Base-by-base conservation (phyloP, 495 filamentous ascomycete genomes). In the Aspergillus sparsus region DNA sequence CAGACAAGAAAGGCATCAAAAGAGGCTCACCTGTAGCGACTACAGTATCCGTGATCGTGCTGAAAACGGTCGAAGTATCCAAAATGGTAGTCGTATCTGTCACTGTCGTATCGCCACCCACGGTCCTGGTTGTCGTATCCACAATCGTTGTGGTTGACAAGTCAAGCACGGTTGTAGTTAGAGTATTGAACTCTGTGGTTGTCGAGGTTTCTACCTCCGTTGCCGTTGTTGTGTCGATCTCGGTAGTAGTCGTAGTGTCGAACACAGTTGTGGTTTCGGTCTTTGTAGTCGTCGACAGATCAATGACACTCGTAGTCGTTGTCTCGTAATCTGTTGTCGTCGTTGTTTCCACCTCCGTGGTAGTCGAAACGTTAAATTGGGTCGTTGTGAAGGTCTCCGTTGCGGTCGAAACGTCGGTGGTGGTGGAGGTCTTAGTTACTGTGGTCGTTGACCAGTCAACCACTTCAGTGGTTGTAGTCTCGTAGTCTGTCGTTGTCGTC, bases 241-340 rank as follows among this genome's bases (percentile, higher is more conserved):
- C 44, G 6, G 44, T 47, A n/a, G 27, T 16, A 2, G 44, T 53
- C 49, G 49, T 52, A 32, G 66, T 67, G n/a, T 27, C 21, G 21
- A 27, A 27, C 21, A 63, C 49, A n/a, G 60, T 49, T 2, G 36
- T 56, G 5, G 54, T 61, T 11, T 32, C 53, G 53, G 21, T 50
- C 41, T 6, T 16, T 15, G 34, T 61, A 7, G 37, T 41, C 11
- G 37, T 41, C 37, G 37, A 27, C 21, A 27, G 21, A 27, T 27
- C 21, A 27, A 27, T 27, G 1, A 27, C 21, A 27, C 21, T 27
- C 3, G 21, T 27, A 27, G 21, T 27, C 3, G 21, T 27, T 1
- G 21, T 27, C 21, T 27, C 21, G 21, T 27, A n/a, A n/a, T n/a
- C 37, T 9, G 37, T 41, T 10, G n/a, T 41, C 10, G 37, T 41